phyloP scores from a whole-genome alignment of 2,329 filamentous ascomycete genomes.

The Colletotrichum melonis region DNA sequence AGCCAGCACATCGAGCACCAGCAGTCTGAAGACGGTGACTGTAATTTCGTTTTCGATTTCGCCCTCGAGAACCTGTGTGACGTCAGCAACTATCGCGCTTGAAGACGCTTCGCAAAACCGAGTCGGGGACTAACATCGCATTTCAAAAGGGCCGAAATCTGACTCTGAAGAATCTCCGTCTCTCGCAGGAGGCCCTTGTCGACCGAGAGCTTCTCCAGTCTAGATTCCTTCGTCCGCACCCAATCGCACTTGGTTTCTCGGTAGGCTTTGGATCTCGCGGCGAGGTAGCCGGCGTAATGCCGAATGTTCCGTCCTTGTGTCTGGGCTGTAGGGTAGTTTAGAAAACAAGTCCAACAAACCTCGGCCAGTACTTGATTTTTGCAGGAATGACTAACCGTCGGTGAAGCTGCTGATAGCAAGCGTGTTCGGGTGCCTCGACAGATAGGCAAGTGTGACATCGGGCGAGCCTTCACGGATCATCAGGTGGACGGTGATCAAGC shows the following conservation, averaged over 20 bases:
- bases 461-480: conserved; percentile 97
- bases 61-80: conserved; percentile 78
- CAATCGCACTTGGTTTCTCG: conserved; percentile 89
- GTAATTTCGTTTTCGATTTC: conserved; percentile 98
- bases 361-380: background rate
- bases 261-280: conserved; percentile 84
- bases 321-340: conserved; percentile 71
- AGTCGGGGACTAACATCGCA: conserved; percentile 78
- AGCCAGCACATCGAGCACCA: conserved; percentile 89
- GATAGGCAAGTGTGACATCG: conserved; percentile 87
- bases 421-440: conserved; percentile 84
- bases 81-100: conserved; percentile 21
- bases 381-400: conserved; percentile 73
- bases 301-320: conserved; percentile 95
- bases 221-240: conserved; percentile 83
- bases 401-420: conserved; percentile 92
- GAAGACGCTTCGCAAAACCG: background rate
- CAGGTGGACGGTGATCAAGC: conserved; percentile 92
- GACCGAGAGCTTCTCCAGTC: conserved; percentile 86
- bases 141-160: conserved; percentile 85
- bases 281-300: conserved; percentile 88
- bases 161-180: conserved; percentile 89
- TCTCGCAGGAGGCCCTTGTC: conserved; percentile 94
- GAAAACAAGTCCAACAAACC: background rate
- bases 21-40: conserved; percentile 88